A percentile compares a stretch with the other conserved stretches of the same genome.
These are phyloP conservation scores for Penicillium sp. DNA, from an alignment of 2,329 filamentous ascomycete species.

Conservation along the genomic window DNA sequence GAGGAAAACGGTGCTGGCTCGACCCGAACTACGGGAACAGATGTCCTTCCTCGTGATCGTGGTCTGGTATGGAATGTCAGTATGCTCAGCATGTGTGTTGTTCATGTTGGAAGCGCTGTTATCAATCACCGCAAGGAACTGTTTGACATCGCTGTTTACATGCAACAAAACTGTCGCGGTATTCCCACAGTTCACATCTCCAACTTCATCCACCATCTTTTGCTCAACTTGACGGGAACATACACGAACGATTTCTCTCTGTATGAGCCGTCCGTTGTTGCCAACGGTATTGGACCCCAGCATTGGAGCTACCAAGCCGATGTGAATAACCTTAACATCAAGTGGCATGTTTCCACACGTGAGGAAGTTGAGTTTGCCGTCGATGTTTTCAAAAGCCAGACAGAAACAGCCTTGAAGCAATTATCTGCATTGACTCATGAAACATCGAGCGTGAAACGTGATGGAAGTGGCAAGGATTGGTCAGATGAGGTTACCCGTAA, in stretches of 20 bases:
- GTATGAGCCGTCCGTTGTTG: slow-evolving; percentile 76
- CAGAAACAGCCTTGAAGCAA: slow-evolving; percentile 71
- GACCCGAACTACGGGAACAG: slow-evolving; percentile 87
- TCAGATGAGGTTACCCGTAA: slow-evolving; percentile 94
- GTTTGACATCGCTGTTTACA: slow-evolving; percentile 87
- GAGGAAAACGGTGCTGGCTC: slow-evolving; percentile 95
- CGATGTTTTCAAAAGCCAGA: slow-evolving; percentile 83
- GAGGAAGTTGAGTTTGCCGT: slow-evolving; percentile 87
- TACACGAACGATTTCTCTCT: slow-evolving; percentile 88
- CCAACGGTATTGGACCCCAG: slow-evolving; percentile 69
- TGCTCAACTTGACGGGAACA: slow-evolving; percentile 91
- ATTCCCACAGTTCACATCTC: slow-evolving; percentile 94
- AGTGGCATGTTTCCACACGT: slow-evolving; percentile 83
- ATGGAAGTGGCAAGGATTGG: slow-evolving; percentile 98
- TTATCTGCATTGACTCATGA: slow-evolving; percentile 79
- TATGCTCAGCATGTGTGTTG: slow-evolving; percentile 96
- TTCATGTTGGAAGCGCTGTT: slow-evolving; percentile 89
- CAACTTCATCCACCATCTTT: slow-evolving; percentile 94
- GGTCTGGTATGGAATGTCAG: slow-evolving; percentile 96
- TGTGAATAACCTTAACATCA: slow-evolving; percentile 75
- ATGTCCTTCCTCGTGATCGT: slow-evolving; percentile 88
- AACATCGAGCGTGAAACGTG: slow-evolving; percentile 78
- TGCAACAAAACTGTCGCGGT: slow-evolving; percentile 94
- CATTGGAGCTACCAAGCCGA: slow-evolving; percentile 84
- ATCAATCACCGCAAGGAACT: slow-evolving; percentile 86